Evolutionary conservation across 2,329 filamentous ascomycete genomes (phyloP), one percentile per base, ranked within the genome.

Genomic region (Clarireedia sp.): DNA sequence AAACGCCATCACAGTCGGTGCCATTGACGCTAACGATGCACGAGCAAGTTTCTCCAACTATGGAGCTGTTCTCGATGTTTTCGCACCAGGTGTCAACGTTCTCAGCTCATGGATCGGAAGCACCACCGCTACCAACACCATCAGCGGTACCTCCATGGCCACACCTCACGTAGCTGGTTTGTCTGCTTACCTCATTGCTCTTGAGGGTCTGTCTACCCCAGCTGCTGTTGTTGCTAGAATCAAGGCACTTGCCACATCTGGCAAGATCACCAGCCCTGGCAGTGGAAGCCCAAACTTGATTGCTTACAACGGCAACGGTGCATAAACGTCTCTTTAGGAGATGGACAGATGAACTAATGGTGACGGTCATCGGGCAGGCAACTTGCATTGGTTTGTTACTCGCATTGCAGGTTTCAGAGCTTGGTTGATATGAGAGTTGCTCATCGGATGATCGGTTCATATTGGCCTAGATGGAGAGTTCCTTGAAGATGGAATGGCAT

Each of bases 91-190:
- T 17, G 69, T 69, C 10, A 63, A 66, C 54, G 71, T 78, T 26
- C 64, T 73, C 0, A 78, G 74, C 57, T 70, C 80, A 10, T 80
- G 74, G 75, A 71, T 68, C 54, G 72, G 70, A 37, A 65, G 65
- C 48, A 70, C 67, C 38, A 71, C 63, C 5, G 73, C 77, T 23
- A 75, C 67, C n/a, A 73, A 81, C 63, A 75, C 67, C 16, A 73
- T 82, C 63, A 77, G 73, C 14, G 83, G 82, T 36, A 86, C 83
- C 5, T 81, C 76, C 37, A 85, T 85, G 81, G 79, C 53, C 50
- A 56, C 78, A 12, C 85, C 85, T 1, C 84, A 87, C 67, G 76
- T 88, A 53, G 78, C 81, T 48, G 86, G 86, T 48, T 73, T 89
- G 3, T 82, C 81, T 14, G 83, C 83, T 26, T 89, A 88, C 70